A percentile compares a stretch with the other conserved stretches of the same genome.
These are phyloP conservation scores for Amanita inopinata DNA, from an alignment of 768 basidiomycete species.

Conservation along the genomic window DNA sequence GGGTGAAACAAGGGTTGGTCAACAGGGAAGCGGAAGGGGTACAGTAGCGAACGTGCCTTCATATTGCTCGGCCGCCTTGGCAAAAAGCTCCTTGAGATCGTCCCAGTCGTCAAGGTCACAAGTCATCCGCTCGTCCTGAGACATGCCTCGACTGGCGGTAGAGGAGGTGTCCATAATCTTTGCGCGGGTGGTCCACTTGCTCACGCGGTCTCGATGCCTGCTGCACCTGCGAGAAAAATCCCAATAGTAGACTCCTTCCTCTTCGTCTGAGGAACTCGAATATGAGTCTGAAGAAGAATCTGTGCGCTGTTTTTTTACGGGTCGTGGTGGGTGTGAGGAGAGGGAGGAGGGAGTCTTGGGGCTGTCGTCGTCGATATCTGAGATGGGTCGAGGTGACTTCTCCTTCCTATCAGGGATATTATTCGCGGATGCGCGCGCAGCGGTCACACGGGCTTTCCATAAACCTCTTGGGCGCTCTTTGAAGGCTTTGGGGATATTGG, in stretches of 20 bases:
- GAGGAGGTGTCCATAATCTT: slow-evolving; percentile 33
- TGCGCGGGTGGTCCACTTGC: slow-evolving; percentile 22
- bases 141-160: slow-evolving; percentile 18
- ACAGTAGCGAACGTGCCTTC: slow-evolving; percentile 51
- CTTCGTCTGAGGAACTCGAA: slow-evolving; percentile 10
- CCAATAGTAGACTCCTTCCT: slow-evolving; percentile 20
- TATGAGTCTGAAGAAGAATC: slow-evolving; percentile 14
- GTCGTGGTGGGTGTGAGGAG: slow-evolving; percentile 6
- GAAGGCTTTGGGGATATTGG: slow-evolving; percentile 7
- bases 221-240: slow-evolving; percentile 23
- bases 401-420: slow-evolving; percentile 10
- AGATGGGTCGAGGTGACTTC: slow-evolving; percentile 2
- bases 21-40: too few species aligned
- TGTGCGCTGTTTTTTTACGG: slow-evolving; percentile 8
- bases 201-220: slow-evolving; percentile 19
- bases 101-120: slow-evolving; percentile 51
- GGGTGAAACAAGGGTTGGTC: neutral
- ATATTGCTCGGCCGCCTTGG: slow-evolving; percentile 44
- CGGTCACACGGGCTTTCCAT: slow-evolving; percentile 35
- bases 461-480: slow-evolving; percentile 30
- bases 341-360: slow-evolving; percentile 11
- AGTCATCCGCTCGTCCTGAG: slow-evolving; percentile 12
- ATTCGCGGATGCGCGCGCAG: slow-evolving; percentile 18
- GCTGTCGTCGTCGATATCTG: slow-evolving; percentile 17
- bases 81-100: slow-evolving; percentile 54